phyloP scores from a whole-genome alignment of 2,329 filamentous ascomycete genomes.

The Colletotrichum tofieldiae region DNA sequence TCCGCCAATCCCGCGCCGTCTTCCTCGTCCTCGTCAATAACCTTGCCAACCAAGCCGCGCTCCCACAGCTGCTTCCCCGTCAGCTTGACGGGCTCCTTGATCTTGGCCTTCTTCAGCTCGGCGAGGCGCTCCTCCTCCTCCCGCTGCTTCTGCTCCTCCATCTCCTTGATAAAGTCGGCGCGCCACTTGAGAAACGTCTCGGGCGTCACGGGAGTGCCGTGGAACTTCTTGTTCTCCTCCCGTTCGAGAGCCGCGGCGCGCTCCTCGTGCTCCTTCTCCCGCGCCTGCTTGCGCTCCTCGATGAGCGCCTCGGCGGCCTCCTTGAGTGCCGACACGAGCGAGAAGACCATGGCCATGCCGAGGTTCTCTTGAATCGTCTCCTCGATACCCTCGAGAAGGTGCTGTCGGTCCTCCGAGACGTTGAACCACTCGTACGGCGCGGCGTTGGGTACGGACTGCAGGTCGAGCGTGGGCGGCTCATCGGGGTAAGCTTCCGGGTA shows the following conservation, averaged over 20 bases:
- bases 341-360: conserved; percentile 98
- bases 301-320: conserved; percentile 92
- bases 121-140: conserved; percentile 85
- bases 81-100: conserved; percentile 81
- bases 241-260: conserved; percentile 76
- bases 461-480: conserved; percentile 85
- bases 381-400: conserved; percentile 79
- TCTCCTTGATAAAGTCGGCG: conserved; percentile 82
- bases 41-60: conserved; percentile 78
- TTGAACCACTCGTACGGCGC: conserved; percentile 81
- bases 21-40: conserved; percentile 74
- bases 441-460: conserved; percentile 81
- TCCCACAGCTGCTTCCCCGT: conserved; percentile 87
- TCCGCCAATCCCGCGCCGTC: conserved; percentile 74
- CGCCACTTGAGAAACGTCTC: conserved; percentile 91
- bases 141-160: conserved; percentile 79
- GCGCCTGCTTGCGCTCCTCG: conserved; percentile 77
- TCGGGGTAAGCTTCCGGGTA: conserved; percentile 96
- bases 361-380: conserved; percentile 91
- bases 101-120: conserved; percentile 84
- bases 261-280: conserved; percentile 72
- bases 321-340: conserved; percentile 88
- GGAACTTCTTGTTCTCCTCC: conserved; percentile 97
- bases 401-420: conserved; percentile 83
- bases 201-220: conserved; percentile 89